Conservation (phyloP, 1,139 yeast species). For the Suhomyces maxii region DNA sequence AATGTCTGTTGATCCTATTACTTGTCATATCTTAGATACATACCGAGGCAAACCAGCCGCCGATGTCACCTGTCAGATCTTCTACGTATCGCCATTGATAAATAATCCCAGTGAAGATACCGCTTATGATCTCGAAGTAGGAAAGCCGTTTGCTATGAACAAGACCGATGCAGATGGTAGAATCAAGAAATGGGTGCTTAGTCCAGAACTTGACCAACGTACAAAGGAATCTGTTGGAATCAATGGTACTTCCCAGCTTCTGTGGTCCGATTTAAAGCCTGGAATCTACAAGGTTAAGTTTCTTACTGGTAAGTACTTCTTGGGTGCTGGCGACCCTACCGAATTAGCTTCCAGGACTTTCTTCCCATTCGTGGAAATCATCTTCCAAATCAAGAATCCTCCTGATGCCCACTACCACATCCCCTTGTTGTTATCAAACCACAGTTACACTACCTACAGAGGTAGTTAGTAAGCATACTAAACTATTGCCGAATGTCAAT, state of each 20-base stretch:
- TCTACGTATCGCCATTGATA: constrained; percentile 32
- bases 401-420: constrained; percentile 84
- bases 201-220: constrained; percentile 33
- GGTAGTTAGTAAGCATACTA: constrained; percentile 50
- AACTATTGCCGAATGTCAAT: too few species aligned
- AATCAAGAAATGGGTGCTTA: constrained; percentile 61
- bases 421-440: constrained; percentile 77
- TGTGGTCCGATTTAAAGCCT: constrained; percentile 48
- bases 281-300: constrained; percentile 77
- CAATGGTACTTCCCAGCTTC: constrained; percentile 11
- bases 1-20: constrained; percentile 53
- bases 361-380: constrained; percentile 82
- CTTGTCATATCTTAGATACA: constrained; percentile 88
- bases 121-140: constrained; percentile 27
- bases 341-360: constrained; percentile 46
- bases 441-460: constrained; percentile 85
- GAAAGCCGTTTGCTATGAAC: constrained; percentile 57
- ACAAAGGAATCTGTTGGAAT: constrained; percentile 34
- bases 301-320: constrained; percentile 68
- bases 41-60: constrained; percentile 79
- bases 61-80: constrained; percentile 61
- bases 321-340: constrained; percentile 19
- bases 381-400: constrained; percentile 61
- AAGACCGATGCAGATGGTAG: constrained; percentile 80
- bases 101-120: constrained; percentile 26